Evolutionary conservation across 768 basidiomycete genomes (phyloP).

Genomic region (Russula dissimulans): DNA sequence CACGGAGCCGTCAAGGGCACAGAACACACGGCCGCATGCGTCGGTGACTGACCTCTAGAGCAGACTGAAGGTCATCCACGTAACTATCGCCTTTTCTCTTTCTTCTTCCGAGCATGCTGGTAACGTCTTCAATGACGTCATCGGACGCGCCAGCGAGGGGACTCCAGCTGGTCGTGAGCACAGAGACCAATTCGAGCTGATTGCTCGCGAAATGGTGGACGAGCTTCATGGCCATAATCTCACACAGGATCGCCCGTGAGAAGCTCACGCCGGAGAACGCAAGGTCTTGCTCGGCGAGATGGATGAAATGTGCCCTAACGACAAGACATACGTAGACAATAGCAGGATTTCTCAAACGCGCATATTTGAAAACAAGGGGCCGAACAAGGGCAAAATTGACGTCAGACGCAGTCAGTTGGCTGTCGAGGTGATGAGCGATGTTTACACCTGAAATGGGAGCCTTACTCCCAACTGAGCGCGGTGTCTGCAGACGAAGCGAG

Average conservation of each 20-base stretch:
- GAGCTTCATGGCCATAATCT: slow-evolving; percentile 84
- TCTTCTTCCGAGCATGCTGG: slow-evolving; percentile 40
- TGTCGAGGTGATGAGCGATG: slow-evolving; percentile 22
- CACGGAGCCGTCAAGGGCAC: background rate
- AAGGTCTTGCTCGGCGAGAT: slow-evolving; percentile 57
- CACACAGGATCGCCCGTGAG: slow-evolving; percentile 70
- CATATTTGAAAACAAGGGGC: slow-evolving; percentile 72
- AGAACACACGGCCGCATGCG: background rate
- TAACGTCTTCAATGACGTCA: slow-evolving; percentile 61
- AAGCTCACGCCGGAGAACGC: slow-evolving; percentile 69
- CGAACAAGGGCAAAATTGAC: slow-evolving; percentile 74
- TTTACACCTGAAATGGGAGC: slow-evolving; percentile 17
- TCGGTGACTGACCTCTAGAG: slow-evolving; percentile 61
- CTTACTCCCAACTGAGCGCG: slow-evolving; percentile 74
- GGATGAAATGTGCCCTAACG: slow-evolving; percentile 69
- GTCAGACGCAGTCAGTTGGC: slow-evolving; percentile 77
- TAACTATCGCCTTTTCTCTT: slow-evolving; percentile 46
- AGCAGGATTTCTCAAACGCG: slow-evolving; percentile 64
- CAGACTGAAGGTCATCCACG: slow-evolving; percentile 64
- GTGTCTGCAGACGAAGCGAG: slow-evolving; percentile 34
- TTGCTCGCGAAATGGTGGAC: slow-evolving; percentile 63
- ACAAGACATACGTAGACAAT: slow-evolving; percentile 71
- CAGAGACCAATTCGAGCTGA: slow-evolving; percentile 68
- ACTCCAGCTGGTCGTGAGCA: slow-evolving; percentile 77
- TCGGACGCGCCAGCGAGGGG: slow-evolving; percentile 69